Evolutionary conservation across 495 filamentous ascomycete genomes (phyloP), one percentile per base, ranked within the genome.

Genomic region (Penicillium subrubescens): DNA sequence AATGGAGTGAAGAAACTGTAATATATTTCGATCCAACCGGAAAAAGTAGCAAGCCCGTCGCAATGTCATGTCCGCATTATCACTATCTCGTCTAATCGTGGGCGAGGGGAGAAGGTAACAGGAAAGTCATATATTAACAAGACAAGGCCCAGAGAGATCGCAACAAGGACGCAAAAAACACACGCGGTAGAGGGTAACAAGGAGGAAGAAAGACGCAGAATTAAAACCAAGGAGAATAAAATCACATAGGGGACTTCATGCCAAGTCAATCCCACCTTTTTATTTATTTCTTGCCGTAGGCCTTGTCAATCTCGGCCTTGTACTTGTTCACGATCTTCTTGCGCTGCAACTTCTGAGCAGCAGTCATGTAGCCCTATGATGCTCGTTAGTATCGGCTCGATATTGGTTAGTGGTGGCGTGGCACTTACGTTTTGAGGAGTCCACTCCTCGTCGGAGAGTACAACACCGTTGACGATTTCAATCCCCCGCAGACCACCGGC

Each of bases 361-460:
- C 83, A 56, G 83, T 86, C 67, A 82, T 81, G 68, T 75, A 79
- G 39, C 83, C 83, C 82, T 85, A 56, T 34, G 11, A 53, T 39
- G 17, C 4, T 17, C 29, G 68, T 77, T 69, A 77, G 70, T 51
- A 43, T 17, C 17, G n/a, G n/a, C 10, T 33, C 46, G 17, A 54
- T 31, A 34, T 31, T 54, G 7, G 14, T 33, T 33, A 17, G 15
- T 44, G n/a, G 35, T 25, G n/a, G 11, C 7, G 12, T n/a, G 35
- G 21, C 21, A 84, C 93, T 88, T 83, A 96, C 94, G 79, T 96
- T 98, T 58, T 96, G 90, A 56, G 95, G 91, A 29, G 90, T 97
- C 95, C 95, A 99, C 75, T 99, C 95, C 77, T 99, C 94, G 66
- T 97, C 93, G 1, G 92, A 90, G 73, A 99, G 75, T 7, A 97